Conservation (phyloP, 2,329 filamentous ascomycete genomes). For the Pyrenophora seminiperda region DNA sequence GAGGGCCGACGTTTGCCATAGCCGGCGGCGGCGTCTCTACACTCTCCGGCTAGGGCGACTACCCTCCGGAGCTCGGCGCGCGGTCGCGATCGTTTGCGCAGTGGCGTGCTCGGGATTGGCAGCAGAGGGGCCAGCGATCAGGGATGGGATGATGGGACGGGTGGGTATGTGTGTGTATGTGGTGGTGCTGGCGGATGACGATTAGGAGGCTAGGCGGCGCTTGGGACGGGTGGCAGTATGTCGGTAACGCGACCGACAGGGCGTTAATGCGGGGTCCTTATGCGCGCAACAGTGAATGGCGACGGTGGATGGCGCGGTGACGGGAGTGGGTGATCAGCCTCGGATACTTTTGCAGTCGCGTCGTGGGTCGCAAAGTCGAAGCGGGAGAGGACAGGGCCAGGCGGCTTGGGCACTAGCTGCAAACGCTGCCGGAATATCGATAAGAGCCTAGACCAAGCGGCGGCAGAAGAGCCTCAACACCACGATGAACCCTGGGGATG, state of each 20-base stretch:
- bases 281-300: slow-evolving; percentile 12
- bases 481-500: slow-evolving; percentile 13
- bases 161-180: slow-evolving; percentile 15
- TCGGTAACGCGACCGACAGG: slow-evolving; percentile 8
- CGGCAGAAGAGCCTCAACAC: slow-evolving; percentile 16
- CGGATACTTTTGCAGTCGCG: slow-evolving; percentile 24
- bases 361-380: slow-evolving; percentile 23
- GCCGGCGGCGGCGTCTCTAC: slow-evolving; percentile 9
- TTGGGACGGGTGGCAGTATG: slow-evolving; percentile 11
- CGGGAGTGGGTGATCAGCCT: slow-evolving; percentile 25
- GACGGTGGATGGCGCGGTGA: slow-evolving; percentile 14
- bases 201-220: slow-evolving; percentile 18
- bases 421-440: slow-evolving; percentile 24
- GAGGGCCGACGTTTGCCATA: slow-evolving; percentile 37
- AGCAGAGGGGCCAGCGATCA: slow-evolving; percentile 22
- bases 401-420: slow-evolving; percentile 12
- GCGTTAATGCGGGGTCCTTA: neutral
- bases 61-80: slow-evolving; percentile 36
- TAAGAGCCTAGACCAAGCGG: slow-evolving; percentile 22
- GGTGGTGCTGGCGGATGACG: slow-evolving; percentile 27
- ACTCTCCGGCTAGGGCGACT: slow-evolving; percentile 37
- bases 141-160: slow-evolving; percentile 18
- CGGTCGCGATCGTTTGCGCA: slow-evolving; percentile 34
- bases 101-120: slow-evolving; percentile 16
- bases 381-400: slow-evolving; percentile 19